Conservation (phyloP, 768 basidiomycete species). For the Tylopilus intermedius region DNA sequence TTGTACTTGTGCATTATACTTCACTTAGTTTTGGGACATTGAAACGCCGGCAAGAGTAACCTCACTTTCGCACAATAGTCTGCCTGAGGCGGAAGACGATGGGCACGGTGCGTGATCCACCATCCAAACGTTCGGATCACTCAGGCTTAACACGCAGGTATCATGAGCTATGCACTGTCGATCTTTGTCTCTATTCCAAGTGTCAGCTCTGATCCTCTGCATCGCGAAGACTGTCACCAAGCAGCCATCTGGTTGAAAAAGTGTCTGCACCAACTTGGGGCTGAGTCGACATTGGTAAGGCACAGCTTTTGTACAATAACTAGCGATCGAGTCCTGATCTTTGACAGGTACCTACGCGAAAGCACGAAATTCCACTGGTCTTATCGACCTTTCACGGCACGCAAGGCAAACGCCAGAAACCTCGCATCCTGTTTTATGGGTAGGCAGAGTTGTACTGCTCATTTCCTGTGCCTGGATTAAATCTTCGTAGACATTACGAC, state of each 20-base stretch:
- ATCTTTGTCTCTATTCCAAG: conserved; percentile 88
- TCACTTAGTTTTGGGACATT: conserved; percentile 51
- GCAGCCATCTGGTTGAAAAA: conserved; percentile 91
- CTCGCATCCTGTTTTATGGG: conserved; percentile 89
- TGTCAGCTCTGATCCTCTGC: conserved; percentile 61
- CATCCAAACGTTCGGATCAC: not conserved
- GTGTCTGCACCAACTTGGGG: conserved; percentile 83
- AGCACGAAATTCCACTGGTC: conserved; percentile 81
- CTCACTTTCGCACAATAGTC: not conserved
- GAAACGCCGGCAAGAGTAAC: conserved; percentile 18
- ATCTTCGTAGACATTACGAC: conserved; percentile 76
- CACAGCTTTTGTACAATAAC: not conserved
- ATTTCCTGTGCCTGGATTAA: not conserved
- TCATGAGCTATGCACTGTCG: conserved; percentile 71
- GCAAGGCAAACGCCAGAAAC: conserved; percentile 52
- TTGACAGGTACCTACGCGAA: conserved; percentile 66
- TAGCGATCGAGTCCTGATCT: not conserved
- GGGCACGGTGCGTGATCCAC: conserved; percentile 15
- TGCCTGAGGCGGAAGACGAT: conserved; percentile 15
- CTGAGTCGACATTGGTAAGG: conserved; percentile 67
- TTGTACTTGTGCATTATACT: not conserved
- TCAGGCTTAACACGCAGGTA: conserved; percentile 40
- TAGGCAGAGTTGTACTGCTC: conserved; percentile 43
- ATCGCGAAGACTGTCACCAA: conserved; percentile 87
- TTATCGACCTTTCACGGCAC: conserved; percentile 81